Percentiles rank a stretch among this genome's conserved stretches.
Evolutionary conservation across 352 stramenopile genomes (phyloP).

Genomic region (Phytophthora podocarpi): DNA sequence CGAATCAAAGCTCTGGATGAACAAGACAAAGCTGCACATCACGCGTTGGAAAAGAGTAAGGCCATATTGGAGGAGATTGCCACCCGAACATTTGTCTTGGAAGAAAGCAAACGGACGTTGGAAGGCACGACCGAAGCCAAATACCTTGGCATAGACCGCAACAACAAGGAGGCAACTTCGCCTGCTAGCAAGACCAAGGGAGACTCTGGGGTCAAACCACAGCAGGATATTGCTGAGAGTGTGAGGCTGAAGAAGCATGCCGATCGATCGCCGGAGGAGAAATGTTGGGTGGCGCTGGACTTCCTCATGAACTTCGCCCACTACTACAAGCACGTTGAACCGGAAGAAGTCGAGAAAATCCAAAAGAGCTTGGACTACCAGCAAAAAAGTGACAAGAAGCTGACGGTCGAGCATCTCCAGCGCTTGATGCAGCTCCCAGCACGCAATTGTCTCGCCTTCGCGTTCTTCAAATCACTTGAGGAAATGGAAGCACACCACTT

Average conservation of each 20-base stretch:
- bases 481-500: constrained; percentile 66
- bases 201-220: neutral
- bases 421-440: constrained; percentile 58
- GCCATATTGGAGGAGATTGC: constrained; percentile 44
- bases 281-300: constrained; percentile 70
- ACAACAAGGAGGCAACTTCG: neutral
- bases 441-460: constrained; percentile 69
- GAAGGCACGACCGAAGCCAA: constrained; percentile 30
- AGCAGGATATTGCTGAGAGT: constrained; percentile 33
- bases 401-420: constrained; percentile 55
- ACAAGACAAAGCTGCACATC: constrained; percentile 14
- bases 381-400: constrained; percentile 32
- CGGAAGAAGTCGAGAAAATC: constrained; percentile 65
- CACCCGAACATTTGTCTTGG: constrained; percentile 39
- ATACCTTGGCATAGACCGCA: neutral
- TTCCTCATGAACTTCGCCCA: constrained; percentile 62
- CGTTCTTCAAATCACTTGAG: constrained; percentile 65
- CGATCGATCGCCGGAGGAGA: constrained; percentile 59
- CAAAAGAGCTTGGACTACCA: constrained; percentile 61
- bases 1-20: constrained; percentile 41
- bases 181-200: neutral
- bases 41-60: constrained; percentile 26
- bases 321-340: constrained; percentile 68
- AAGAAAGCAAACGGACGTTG: constrained; percentile 37
- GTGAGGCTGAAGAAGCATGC: constrained; percentile 58